Base-by-base conservation (phyloP, 768 basidiomycete genomes). In the Hysterangium stoloniferum region DNA sequence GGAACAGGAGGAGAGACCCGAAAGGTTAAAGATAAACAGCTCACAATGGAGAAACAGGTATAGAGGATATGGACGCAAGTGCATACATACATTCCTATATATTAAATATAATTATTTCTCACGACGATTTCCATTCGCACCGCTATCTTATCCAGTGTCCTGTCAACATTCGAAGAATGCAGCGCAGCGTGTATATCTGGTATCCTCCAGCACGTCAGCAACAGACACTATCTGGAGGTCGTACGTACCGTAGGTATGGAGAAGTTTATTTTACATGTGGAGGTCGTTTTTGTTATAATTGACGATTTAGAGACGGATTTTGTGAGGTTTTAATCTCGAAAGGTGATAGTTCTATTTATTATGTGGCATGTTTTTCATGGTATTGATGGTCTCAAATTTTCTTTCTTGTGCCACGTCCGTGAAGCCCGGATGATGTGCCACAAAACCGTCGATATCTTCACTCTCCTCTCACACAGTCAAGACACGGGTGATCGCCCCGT, bases 171-270 rank as follows among this genome's bases (percentile, higher is more conserved):
- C 57, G 95, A 99, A 65, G 95, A 99, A 68, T 94, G 90, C n/a
- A 93, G 90, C 59, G 95, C 95, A 20, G 93, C 95, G 6, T 95
- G 95, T 68, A 99, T 99, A 58, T 95, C 93, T 25, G 96, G 98
- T 65, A 99, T 99, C 93, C 71, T 99, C 52, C 76, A 92, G 56
- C 90, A 94, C 64, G 95, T 99, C 67, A 96, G 93, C 75, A 92
- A 86, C 58, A 88, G 91, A 8, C 84, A 93, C 61, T 94, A 96
- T 67, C 76, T 96, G 52, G 95, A 98, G 59, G 94, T 94, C 45
- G 93, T 99, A 60, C 79, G 91, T 57, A 91, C 97, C 87, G 95
- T 95, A 11, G n/a, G n/a, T n/a, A n/a, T n/a, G n/a, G 95, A 99
- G 69, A 90, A 86, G 71, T 99, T 99, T 62, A 97, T 98, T 58